Evolutionary conservation across 495 filamentous ascomycete species (phyloP).

Genomic region (Ramalina intermedia): DNA sequence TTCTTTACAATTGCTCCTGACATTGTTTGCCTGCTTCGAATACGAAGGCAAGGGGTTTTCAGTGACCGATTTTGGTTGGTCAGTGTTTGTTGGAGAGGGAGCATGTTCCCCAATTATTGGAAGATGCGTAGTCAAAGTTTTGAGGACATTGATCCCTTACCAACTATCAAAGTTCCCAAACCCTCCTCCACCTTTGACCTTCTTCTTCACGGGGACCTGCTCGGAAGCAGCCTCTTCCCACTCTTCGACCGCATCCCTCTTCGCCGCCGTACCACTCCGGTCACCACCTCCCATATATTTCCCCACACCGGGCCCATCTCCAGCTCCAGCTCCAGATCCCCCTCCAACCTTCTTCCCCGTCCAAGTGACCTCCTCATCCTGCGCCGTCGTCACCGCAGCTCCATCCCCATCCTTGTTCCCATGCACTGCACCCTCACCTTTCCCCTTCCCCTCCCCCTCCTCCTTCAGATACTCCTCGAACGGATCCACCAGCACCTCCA

Average conservation of each 20-base stretch:
- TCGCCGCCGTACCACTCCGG: constrained; percentile 48
- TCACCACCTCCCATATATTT: constrained; percentile 40
- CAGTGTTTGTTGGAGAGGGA: too few relatives aligned
- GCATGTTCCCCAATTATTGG: too few relatives aligned
- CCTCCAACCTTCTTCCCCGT: constrained; percentile 39
- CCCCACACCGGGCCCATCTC: constrained; percentile 34
- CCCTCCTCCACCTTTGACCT: constrained; percentile 55
- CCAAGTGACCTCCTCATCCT: constrained; percentile 29
- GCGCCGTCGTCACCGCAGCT: constrained; percentile 62
- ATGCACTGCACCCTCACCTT: constrained; percentile 25
- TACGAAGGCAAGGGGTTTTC: too few relatives aligned
- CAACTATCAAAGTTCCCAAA: constrained; percentile 91
- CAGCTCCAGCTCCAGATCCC: constrained; percentile 34
- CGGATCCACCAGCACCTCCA: constrained; percentile 83
- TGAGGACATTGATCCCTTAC: constrained; percentile 23
- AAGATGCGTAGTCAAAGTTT: too few relatives aligned
- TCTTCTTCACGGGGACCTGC: constrained; percentile 60
- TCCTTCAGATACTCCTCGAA: constrained; percentile 83
- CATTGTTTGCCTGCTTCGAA: background rate
- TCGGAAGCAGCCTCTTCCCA: constrained; percentile 30
- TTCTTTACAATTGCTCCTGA: background rate
- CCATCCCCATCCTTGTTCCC: constrained; percentile 23
- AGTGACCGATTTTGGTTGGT: too few relatives aligned
- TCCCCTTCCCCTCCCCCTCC: constrained; percentile 31
- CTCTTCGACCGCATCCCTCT: constrained; percentile 64